Evolutionary conservation across 2,329 filamentous ascomycete species (phyloP).

Genomic region (Phyllosticta ampelicida): DNA sequence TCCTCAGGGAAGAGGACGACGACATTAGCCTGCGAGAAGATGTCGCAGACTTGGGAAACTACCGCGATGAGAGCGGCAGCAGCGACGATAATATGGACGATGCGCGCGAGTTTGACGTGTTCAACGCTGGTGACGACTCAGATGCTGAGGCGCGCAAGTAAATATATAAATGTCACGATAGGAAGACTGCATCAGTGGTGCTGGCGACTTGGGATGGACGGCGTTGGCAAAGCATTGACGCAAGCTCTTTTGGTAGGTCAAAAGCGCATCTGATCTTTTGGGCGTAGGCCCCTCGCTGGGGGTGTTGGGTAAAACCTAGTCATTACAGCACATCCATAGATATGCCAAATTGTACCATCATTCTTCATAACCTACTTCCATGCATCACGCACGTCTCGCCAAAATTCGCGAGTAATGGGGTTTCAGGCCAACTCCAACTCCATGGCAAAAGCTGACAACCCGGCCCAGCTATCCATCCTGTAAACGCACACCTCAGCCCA

Average conservation of each 20-base stretch:
- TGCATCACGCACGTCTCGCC: neutral
- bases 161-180: neutral
- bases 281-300: neutral
- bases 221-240: neutral
- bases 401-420: neutral
- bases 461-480: too few relatives aligned
- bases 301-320: neutral
- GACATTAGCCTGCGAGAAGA: conserved; percentile 37
- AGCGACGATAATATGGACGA: conserved; percentile 34
- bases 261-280: neutral
- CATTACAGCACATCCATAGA: neutral
- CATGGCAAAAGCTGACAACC: neutral
- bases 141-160: conserved; percentile 14
- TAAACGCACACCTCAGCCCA: neutral
- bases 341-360: neutral
- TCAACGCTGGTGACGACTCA: conserved; percentile 32
- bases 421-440: neutral
- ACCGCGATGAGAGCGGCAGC: conserved; percentile 31
- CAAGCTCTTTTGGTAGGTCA: neutral
- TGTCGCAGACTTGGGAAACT: conserved; percentile 14
- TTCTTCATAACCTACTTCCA: neutral
- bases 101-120: conserved; percentile 31
- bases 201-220: neutral
- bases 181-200: neutral
- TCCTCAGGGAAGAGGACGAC: conserved; percentile 38